Percentiles rank a stretch among this genome's conserved stretches.
Conservation (phyloP, 2,329 filamentous ascomycete genomes). For the Nothophoma quercina region DNA sequence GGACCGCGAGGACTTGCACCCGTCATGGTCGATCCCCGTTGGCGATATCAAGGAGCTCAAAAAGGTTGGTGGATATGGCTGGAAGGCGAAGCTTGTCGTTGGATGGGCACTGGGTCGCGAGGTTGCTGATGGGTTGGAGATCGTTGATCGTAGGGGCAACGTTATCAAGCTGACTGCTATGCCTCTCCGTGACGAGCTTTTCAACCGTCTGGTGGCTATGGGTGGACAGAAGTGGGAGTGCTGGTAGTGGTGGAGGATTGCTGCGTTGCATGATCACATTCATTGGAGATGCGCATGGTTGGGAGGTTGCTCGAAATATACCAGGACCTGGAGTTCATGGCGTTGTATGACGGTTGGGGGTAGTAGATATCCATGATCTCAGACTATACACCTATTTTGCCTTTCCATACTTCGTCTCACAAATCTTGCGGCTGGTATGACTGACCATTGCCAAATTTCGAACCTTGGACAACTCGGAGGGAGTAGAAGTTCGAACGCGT, state of each 20-base stretch:
- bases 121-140: conserved; percentile 76
- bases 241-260: no score
- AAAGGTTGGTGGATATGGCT: conserved; percentile 82
- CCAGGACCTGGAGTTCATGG: neutral
- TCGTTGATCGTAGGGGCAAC: conserved; percentile 65
- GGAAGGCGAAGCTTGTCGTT: conserved; percentile 84
- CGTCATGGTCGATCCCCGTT: conserved; percentile 74
- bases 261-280: no score
- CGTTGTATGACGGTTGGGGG: neutral
- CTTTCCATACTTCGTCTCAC: no score
- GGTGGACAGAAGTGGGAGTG: conserved; percentile 85
- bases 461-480: no score
- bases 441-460: no score
- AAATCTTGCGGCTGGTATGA: no score
- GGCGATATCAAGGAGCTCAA: conserved; percentile 75
- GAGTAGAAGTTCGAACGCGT: no score
- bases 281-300: no score
- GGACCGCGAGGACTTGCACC: conserved; percentile 61
- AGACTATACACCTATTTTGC: neutral
- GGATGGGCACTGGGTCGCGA: conserved; percentile 79
- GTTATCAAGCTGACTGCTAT: conserved; percentile 74
- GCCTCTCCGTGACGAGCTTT: conserved; percentile 76
- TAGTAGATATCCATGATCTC: neutral
- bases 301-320: neutral
- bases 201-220: conserved; percentile 79